Conservation (phyloP, 2,329 filamentous ascomycete genomes). For the Diplodia scrobiculata region DNA sequence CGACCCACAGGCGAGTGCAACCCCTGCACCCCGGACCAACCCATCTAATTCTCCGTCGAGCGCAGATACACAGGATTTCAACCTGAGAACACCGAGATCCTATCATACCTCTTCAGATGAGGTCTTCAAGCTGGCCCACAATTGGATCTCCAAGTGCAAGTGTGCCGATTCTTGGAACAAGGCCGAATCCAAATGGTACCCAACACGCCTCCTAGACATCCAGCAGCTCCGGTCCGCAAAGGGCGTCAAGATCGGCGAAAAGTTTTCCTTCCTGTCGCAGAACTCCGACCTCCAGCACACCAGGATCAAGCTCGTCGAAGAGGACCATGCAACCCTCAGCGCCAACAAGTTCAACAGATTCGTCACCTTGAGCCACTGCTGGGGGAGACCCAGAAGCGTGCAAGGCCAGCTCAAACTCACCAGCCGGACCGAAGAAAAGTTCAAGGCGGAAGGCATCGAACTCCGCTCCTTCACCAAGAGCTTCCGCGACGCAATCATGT, state of each 20-base stretch:
- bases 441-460: slow-evolving; percentile 13
- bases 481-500: slow-evolving; percentile 30
- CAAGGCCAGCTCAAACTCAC: slow-evolving; percentile 28
- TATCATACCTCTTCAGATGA: slow-evolving; percentile 23
- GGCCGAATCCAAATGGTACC: neutral
- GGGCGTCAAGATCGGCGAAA: neutral
- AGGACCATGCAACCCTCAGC: neutral
- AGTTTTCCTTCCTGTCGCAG: neutral
- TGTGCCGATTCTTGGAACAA: slow-evolving; percentile 27
- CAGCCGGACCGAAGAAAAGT: slow-evolving; percentile 15
- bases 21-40: neutral
- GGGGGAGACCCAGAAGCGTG: slow-evolving; percentile 22
- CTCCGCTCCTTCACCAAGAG: slow-evolving; percentile 30
- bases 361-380: slow-evolving; percentile 31
- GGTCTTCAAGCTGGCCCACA: slow-evolving; percentile 27
- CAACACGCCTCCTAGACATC: slow-evolving; percentile 6
- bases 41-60: neutral
- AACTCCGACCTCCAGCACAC: neutral
- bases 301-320: neutral
- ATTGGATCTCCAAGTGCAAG: slow-evolving; percentile 32
- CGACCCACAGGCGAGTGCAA: neutral
- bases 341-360: neutral
- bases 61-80: neutral
- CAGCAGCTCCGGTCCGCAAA: neutral
- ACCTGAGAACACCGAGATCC: slow-evolving; percentile 19